Base-by-base conservation (phyloP, 2,329 filamentous ascomycete genomes). In the Neocatenulostroma microsporum region DNA sequence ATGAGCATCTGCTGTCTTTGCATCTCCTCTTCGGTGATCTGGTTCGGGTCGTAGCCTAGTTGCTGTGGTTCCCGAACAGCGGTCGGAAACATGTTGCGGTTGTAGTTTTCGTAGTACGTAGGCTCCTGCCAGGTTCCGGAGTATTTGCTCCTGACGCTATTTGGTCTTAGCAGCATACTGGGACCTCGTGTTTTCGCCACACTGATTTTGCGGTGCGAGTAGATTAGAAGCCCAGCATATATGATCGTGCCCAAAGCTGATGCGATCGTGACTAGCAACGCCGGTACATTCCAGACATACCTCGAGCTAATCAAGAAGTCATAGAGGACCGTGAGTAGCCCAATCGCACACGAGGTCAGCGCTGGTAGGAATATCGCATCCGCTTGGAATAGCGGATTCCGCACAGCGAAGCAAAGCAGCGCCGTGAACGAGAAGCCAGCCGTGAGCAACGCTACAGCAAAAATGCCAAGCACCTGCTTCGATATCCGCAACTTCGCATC, bases 1-100 rank as follows among this genome's bases (percentile, higher is more conserved):
- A 64, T 58, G n/a, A 67, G 60, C 62, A 71, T 69, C 42, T 72
- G 68, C 45, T 69, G 65, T 20, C 67, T 64, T 39, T 69, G 65
- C 41, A 63, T 56, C 33, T 72, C 69, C 36, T 70, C 66, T 47
- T 73, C 69, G 15, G 61, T 60, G 36, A 68, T 57, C 14, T 46
- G 37, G 15, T 55, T 48, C 10, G 58, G 51, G 25, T 58, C 52
- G 37, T 56, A 55, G 24, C 42, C 51, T 34, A 31, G 20, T 11
- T 34, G 35, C 26, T 37, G 43, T 14, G 41, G 7, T 13, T 37
- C 34, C 6, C 34, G 8, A 10, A 30, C 17, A 24, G 57, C 52
- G 8, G 58, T 53, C 1, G 66, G 66, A 39, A 66, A 68, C 63
- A 68, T 68, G 51, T 69, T 69, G 12, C 56, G 54, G 35, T 62